phyloP scores from a whole-genome alignment of 2,329 filamentous ascomycete genomes.

The Trichoderma sp. region DNA sequence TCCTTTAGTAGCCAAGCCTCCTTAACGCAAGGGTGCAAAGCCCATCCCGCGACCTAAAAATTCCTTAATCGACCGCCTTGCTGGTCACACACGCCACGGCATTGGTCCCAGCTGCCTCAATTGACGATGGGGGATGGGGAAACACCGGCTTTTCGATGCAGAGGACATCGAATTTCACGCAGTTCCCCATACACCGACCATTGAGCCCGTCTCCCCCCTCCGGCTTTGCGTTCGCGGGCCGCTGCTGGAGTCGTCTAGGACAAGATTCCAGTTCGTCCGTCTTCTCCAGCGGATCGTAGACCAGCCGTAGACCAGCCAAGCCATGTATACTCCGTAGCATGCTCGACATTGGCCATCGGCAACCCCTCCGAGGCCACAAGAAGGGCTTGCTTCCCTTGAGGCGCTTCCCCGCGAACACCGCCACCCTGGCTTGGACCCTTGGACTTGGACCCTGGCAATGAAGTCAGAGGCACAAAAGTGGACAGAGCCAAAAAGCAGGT shows the following conservation, averaged over 20 bases:
- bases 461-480: slow-evolving; percentile 17
- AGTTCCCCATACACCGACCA: slow-evolving; percentile 10
- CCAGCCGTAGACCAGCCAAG: no score
- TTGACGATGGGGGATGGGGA: slow-evolving; percentile 6
- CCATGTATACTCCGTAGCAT: neutral
- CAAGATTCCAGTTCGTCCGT: neutral
- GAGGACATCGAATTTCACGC: slow-evolving; percentile 12
- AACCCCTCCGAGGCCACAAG: slow-evolving; percentile 1
- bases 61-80: slow-evolving; percentile 16
- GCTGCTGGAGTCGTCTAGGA: neutral
- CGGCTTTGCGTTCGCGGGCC: neutral
- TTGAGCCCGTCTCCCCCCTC: neutral
- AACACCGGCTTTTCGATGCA: slow-evolving; percentile 14
- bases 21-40: slow-evolving; percentile 17
- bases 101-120: slow-evolving; percentile 6
- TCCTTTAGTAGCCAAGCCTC: slow-evolving; percentile 15
- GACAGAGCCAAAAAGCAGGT: slow-evolving; percentile 13
- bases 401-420: slow-evolving; percentile 18
- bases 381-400: neutral
- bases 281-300: neutral
- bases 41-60: slow-evolving; percentile 20
- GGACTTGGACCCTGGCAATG: slow-evolving; percentile 10
- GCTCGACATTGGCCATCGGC: neutral
- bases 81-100: slow-evolving; percentile 3
- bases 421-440: slow-evolving; percentile 18